Conservation (phyloP, 495 filamentous ascomycete species). For the Tuber calosporum region DNA sequence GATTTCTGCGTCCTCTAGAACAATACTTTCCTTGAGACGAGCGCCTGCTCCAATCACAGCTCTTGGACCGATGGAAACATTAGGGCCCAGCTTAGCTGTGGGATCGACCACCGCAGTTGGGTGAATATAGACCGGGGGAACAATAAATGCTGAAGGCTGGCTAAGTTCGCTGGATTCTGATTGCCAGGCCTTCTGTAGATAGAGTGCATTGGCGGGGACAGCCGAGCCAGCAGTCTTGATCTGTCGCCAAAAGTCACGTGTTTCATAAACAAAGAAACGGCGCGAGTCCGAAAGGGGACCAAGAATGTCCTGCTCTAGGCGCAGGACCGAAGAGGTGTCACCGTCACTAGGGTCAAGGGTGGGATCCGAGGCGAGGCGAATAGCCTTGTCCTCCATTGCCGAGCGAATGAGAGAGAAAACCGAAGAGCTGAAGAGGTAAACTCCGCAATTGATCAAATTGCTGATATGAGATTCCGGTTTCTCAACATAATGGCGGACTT, state of each 20-base stretch:
- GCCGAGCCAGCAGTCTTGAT: constrained; percentile 99
- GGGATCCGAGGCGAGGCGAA: constrained; percentile 85
- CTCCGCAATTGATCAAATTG: constrained; percentile 98
- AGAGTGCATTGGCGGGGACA: constrained; percentile 93
- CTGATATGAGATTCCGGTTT: constrained; percentile 98
- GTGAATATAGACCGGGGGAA: constrained; percentile 94
- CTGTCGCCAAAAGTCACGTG: constrained; percentile 99
- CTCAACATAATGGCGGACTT: constrained; percentile 98
- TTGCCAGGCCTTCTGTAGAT: constrained; percentile 92
- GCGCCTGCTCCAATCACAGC: constrained; percentile 77
- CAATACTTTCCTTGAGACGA: constrained; percentile 90
- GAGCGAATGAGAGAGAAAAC: constrained; percentile 94
- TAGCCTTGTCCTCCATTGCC: constrained; percentile 91
- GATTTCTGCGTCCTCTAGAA: constrained; percentile 90
- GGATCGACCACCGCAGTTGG: constrained; percentile 88
- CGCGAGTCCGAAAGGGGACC: constrained; percentile 94
- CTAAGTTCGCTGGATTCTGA: constrained; percentile 73
- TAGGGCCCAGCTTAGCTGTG: constrained; percentile 91
- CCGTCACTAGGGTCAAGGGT: constrained; percentile 84
- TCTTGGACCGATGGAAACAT: constrained; percentile 89
- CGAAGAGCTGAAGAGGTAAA: constrained; percentile 91
- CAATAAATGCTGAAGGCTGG: constrained; percentile 76
- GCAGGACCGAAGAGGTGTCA: constrained; percentile 78
- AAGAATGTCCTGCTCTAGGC: constrained; percentile 95
- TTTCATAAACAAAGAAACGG: constrained; percentile 97